Evolutionary conservation across 495 filamentous ascomycete species (phyloP).

Genomic region (Xylaria venustula): DNA sequence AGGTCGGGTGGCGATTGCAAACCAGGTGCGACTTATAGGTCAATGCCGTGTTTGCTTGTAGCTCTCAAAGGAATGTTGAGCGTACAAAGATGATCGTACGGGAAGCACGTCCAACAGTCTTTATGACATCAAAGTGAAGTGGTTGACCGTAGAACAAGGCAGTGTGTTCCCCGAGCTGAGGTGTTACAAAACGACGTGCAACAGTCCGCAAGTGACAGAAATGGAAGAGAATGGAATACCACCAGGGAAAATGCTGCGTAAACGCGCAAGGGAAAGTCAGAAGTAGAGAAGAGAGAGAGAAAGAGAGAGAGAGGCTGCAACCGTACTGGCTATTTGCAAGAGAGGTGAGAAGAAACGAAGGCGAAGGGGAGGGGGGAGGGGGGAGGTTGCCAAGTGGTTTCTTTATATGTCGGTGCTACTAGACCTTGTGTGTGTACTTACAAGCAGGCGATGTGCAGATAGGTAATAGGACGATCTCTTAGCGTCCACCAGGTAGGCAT

Average conservation of each 20-base stretch:
- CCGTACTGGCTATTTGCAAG: conserved; percentile 16
- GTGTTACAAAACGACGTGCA: conserved; percentile 22
- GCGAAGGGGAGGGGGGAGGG: conserved; percentile 4
- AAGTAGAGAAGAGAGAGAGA: conserved; percentile 13
- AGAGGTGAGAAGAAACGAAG: conserved; percentile 19
- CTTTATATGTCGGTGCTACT: too few species aligned
- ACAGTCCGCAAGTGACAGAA: conserved; percentile 12
- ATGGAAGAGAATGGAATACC: conserved; percentile 16
- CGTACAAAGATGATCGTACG: conserved; percentile 6
- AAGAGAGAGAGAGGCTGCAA: conserved; percentile 18
- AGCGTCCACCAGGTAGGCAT: too few species aligned
- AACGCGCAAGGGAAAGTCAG: conserved; percentile 9
- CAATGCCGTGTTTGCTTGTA: neutral
- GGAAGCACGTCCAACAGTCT: neutral
- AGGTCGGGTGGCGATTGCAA: neutral
- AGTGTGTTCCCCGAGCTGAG: conserved; percentile 4
- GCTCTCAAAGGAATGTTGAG: conserved; percentile 10
- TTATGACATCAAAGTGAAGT: conserved; percentile 1
- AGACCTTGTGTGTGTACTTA: too few species aligned
- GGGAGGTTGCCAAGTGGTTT: too few species aligned
- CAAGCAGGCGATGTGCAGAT: too few species aligned
- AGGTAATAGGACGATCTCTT: too few species aligned
- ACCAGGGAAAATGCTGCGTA: conserved; percentile 23
- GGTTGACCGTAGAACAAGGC: conserved; percentile 9
- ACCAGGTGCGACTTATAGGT: conserved; percentile 11